Evolutionary conservation across 345 rosid species (phyloP).

Genomic region (Hibiscus mutabilis): DNA sequence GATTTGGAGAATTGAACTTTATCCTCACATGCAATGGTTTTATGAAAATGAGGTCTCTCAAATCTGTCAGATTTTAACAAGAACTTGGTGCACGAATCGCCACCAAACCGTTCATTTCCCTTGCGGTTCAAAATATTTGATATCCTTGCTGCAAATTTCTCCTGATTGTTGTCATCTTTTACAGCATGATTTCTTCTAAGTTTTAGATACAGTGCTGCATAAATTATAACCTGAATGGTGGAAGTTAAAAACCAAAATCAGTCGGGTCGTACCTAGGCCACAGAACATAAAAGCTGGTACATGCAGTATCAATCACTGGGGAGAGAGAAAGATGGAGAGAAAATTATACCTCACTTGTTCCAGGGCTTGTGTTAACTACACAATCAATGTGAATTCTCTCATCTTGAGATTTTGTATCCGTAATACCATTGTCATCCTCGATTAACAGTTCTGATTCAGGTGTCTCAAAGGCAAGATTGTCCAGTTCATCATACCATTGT

Average conservation of each 20-base stretch:
- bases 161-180: constrained; percentile 28
- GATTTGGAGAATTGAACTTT: constrained; percentile 42
- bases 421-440: constrained; percentile 33
- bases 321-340: constrained; percentile 1
- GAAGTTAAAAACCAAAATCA: constrained; percentile 6
- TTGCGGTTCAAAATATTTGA: constrained; percentile 41
- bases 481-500: constrained; percentile 89
- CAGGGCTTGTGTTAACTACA: constrained; percentile 70
- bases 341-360: constrained; percentile 69
- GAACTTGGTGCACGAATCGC: constrained; percentile 43
- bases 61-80: constrained; percentile 49
- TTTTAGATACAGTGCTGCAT: constrained; percentile 57
- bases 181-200: constrained; percentile 34
- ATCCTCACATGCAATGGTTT: constrained; percentile 70
- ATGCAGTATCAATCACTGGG: not conserved
- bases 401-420: constrained; percentile 30
- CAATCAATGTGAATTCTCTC: constrained; percentile 45
- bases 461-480: constrained; percentile 59
- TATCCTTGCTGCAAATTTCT: constrained; percentile 48
- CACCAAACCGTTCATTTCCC: constrained; percentile 24
- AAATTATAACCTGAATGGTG: constrained; percentile 52
- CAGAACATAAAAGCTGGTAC: not conserved
- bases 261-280: not conserved
- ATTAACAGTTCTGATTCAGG: constrained; percentile 33
- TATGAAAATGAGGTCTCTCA: constrained; percentile 54